Percentiles rank a stretch among this genome's conserved stretches.
Conservation (phyloP, 805 yeast genomes). For the Starmerella bombicola region DNA sequence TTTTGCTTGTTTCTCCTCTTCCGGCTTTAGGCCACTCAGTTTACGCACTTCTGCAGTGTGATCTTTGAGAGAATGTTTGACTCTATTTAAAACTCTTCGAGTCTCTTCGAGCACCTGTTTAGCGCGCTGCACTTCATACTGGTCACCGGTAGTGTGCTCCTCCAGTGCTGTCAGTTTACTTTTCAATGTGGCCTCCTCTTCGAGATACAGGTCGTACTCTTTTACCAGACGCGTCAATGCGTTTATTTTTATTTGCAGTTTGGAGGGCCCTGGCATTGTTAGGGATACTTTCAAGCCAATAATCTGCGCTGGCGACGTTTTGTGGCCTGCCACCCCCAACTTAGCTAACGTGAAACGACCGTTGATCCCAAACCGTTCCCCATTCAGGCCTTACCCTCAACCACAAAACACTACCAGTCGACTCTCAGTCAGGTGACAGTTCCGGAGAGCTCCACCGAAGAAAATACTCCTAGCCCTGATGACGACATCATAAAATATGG, state of each 20-base stretch:
- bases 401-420: too few species aligned
- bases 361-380: too few species aligned
- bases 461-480: too few species aligned
- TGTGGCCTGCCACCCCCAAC: too few species aligned
- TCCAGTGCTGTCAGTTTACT: constrained; percentile 38
- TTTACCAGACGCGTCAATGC: constrained; percentile 58
- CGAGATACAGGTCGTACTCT: constrained; percentile 49
- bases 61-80: constrained; percentile 34
- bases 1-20: constrained; percentile 20
- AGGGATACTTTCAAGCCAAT: too few species aligned
- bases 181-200: constrained; percentile 47
- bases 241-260: constrained; percentile 53
- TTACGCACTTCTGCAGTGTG: constrained; percentile 21
- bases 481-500: too few species aligned
- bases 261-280: constrained; percentile 52
- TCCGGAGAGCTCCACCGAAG: too few species aligned
- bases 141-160: constrained; percentile 37
- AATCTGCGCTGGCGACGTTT: too few species aligned
- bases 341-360: too few species aligned
- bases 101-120: constrained; percentile 44
- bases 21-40: constrained; percentile 18
- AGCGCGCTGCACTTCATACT: constrained; percentile 47
- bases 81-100: constrained; percentile 39
- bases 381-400: too few species aligned
- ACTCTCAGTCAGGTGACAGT: too few species aligned